phyloP scores from a whole-genome alignment of 164 flowering plant species.

The Warburgia ugandensis region DNA sequence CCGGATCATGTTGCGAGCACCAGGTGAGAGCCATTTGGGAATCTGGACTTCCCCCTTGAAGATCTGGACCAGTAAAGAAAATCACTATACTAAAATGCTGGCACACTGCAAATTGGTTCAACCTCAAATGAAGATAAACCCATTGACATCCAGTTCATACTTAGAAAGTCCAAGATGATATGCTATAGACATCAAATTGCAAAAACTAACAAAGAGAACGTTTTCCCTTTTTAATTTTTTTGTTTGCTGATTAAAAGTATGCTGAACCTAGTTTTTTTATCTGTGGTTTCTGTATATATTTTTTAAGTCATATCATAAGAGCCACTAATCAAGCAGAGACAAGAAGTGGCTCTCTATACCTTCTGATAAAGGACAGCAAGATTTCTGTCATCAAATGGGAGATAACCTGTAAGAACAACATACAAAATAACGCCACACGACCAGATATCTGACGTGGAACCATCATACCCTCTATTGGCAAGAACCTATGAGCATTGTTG shows the following conservation, averaged over 20 bases:
- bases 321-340: neutral
- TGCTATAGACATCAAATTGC: too few relatives aligned
- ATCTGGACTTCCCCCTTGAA: constrained; percentile 63
- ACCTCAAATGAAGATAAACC: too few relatives aligned
- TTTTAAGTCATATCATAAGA: neutral
- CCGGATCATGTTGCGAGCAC: constrained; percentile 60
- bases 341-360: constrained; percentile 29
- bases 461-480: constrained; percentile 81
- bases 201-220: too few relatives aligned
- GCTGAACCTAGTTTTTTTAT: too few relatives aligned
- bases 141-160: too few relatives aligned
- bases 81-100: too few relatives aligned
- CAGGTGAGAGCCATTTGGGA: constrained; percentile 78
- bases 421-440: constrained; percentile 91
- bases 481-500: constrained; percentile 32
- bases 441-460: constrained; percentile 85
- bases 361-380: constrained; percentile 90
- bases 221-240: too few relatives aligned
- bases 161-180: too few relatives aligned
- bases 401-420: constrained; percentile 75
- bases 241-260: too few relatives aligned
- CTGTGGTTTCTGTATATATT: neutral
- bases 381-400: constrained; percentile 90
- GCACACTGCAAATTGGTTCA: too few relatives aligned
- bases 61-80: constrained; percentile 36